phyloP scores from a whole-genome alignment of 306 rosid species.

The Pyrus bretschneideri region DNA sequence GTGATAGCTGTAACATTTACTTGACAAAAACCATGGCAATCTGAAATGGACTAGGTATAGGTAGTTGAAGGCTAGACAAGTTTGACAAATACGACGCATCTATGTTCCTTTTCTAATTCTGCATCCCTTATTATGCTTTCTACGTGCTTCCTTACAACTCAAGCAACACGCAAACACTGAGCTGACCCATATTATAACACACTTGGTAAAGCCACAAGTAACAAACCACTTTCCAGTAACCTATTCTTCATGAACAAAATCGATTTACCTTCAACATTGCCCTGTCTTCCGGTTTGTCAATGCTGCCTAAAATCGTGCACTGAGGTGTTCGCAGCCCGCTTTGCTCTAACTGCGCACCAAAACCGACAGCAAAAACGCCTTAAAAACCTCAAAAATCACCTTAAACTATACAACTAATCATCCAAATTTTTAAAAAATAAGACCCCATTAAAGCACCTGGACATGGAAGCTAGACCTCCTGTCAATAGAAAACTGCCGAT shows the following conservation, averaged over 20 bases:
- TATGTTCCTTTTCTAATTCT: background rate
- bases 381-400: background rate
- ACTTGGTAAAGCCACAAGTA: background rate
- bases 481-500: constrained; percentile 24
- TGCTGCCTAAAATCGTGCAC: constrained; percentile 73
- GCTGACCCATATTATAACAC: background rate
- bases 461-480: constrained; percentile 69
- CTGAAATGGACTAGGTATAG: too few relatives aligned
- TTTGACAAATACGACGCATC: background rate
- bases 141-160: background rate
- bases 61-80: too few relatives aligned
- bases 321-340: constrained; percentile 81
- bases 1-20: background rate
- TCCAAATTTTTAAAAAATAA: background rate
- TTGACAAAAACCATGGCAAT: background rate
- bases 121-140: background rate
- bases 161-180: background rate
- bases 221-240: background rate
- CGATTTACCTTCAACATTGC: constrained; percentile 30
- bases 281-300: constrained; percentile 58
- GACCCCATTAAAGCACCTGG: constrained; percentile 36
- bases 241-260: background rate
- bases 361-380: background rate
- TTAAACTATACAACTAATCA: background rate
- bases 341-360: constrained; percentile 52